Evolutionary conservation across 352 stramenopile genomes (phyloP).

Genomic region (Globisporangium takayamanum): DNA sequence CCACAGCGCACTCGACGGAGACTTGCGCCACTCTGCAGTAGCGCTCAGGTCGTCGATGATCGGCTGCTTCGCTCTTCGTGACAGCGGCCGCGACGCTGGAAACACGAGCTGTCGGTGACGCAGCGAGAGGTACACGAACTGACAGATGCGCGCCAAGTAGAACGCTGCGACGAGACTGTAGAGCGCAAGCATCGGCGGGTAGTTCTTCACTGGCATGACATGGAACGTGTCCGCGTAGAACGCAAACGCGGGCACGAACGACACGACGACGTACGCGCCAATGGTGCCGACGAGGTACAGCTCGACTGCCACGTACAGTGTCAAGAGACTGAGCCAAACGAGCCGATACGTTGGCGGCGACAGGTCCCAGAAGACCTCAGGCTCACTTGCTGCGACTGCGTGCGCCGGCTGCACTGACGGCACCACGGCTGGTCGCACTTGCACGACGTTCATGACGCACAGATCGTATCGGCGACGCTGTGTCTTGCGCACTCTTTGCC

Average conservation of each 20-base stretch:
- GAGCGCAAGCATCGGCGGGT: constrained; percentile 8
- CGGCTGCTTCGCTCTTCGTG: too few species aligned
- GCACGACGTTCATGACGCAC: too few species aligned
- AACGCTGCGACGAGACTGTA: constrained; percentile 5
- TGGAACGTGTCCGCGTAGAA: constrained; percentile 19
- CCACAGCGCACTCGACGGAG: too few species aligned
- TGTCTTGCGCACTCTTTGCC: too few species aligned
- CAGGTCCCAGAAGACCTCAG: constrained; percentile 5
- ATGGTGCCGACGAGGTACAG: constrained; percentile 1
- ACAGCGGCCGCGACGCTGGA: background rate
- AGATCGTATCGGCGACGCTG: too few species aligned
- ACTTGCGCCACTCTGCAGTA: too few species aligned
- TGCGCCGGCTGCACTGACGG: too few species aligned
- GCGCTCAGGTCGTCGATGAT: too few species aligned
- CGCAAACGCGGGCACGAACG: constrained; percentile 8
- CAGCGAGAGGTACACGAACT: constrained; percentile 1
- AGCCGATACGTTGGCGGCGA: background rate
- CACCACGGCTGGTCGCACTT: too few species aligned
- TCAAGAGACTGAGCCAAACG: constrained; percentile 8
- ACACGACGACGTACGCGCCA: constrained; percentile 8
- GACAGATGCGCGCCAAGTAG: background rate
- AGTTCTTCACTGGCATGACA: constrained; percentile 6
- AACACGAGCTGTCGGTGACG: constrained; percentile 1
- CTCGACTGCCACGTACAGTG: constrained; percentile 4
- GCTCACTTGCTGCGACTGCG: too few species aligned